These are phyloP conservation scores for Microcyclosporella mali DNA, from an alignment of 2,329 filamentous ascomycete genomes.

Conservation along the genomic window DNA sequence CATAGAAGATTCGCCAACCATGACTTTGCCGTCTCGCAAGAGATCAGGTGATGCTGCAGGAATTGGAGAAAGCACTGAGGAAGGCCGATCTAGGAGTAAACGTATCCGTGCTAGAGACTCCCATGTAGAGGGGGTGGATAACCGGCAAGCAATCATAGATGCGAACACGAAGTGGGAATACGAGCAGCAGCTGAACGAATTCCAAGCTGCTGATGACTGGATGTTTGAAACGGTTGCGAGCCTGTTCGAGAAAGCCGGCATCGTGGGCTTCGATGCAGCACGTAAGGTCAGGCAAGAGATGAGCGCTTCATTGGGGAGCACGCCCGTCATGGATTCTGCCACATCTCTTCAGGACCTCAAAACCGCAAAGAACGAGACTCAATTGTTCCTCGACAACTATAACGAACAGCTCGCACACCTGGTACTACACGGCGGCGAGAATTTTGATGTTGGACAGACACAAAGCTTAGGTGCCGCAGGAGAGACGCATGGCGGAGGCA, in stretches of 20 bases:
- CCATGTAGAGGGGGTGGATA: slow-evolving; percentile 42
- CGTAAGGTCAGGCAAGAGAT: slow-evolving; percentile 27
- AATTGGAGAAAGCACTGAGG: slow-evolving; percentile 52
- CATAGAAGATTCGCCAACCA: slow-evolving; percentile 26
- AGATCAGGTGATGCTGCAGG: slow-evolving; percentile 56
- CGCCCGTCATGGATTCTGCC: neutral
- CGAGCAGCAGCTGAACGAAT: slow-evolving; percentile 49
- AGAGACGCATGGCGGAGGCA: slow-evolving; percentile 11
- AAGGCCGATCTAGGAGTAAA: slow-evolving; percentile 53
- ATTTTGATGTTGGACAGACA: slow-evolving; percentile 20
- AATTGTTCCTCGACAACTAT: slow-evolving; percentile 24
- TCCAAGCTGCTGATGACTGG: slow-evolving; percentile 51
- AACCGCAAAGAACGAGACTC: slow-evolving; percentile 20
- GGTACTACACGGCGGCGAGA: slow-evolving; percentile 23
- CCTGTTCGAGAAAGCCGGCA: slow-evolving; percentile 47
- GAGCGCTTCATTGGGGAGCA: slow-evolving; percentile 7
- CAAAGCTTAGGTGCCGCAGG: slow-evolving; percentile 8
- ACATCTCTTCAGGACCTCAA: slow-evolving; percentile 10
- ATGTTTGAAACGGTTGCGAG: slow-evolving; percentile 50
- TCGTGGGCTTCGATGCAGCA: slow-evolving; percentile 34
- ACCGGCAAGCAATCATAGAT: slow-evolving; percentile 30
- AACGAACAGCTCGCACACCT: slow-evolving; percentile 25
- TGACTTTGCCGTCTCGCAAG: slow-evolving; percentile 47
- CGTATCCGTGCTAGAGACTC: slow-evolving; percentile 56
- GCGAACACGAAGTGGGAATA: slow-evolving; percentile 51